Evolutionary conservation across 495 filamentous ascomycete species (phyloP), one percentile per base, ranked within the genome.

Genomic region (Annulohypoxylon stygium): DNA sequence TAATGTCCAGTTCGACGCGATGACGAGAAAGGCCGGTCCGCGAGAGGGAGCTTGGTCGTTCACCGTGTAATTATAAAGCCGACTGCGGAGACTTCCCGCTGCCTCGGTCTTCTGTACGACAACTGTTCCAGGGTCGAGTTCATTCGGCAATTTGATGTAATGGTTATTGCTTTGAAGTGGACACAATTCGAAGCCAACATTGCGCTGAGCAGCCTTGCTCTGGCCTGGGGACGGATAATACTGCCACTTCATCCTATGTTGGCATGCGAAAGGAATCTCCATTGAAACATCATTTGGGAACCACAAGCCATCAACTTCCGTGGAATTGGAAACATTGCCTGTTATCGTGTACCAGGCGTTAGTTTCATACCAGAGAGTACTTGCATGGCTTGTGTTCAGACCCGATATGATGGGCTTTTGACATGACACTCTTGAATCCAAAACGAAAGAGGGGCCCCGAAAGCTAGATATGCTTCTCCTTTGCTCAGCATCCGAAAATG

Each of bases 1-100:
- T 20, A 53, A n/a, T 26, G 48, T 53, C 48, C 48, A 53, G 14
- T 53, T 53, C 23, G 48, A 53, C 3, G 48, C 48, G 12, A 53
- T 53, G 4, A 25, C 11, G 11, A 53, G 48, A 30, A 53, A 53
- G 9, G 48, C 48, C 12, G 48, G 48, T 30, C 48, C 48, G 12
- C 48, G 48, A 20, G 48, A 53, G 4, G 48, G 48, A 11, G 8
- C 6, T 20, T 25, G 48, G 14, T 53, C 48, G 23, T 20, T 6
- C 3, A 14, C 25, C 8, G 20, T 53, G 14, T 26, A 53, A 30
- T 25, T 25, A 11, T 53, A 53, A n/a, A 53, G 48, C 48, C 30
- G 48, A 14, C 48, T 53, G 2, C 48, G 48, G 25, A 53, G 48
- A 30, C 23, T 53, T 30, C 48, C 48, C 12, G 48, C 48, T 11